Evolutionary conservation across 495 filamentous ascomycete species (phyloP).

Genomic region (Xylaria castorea): DNA sequence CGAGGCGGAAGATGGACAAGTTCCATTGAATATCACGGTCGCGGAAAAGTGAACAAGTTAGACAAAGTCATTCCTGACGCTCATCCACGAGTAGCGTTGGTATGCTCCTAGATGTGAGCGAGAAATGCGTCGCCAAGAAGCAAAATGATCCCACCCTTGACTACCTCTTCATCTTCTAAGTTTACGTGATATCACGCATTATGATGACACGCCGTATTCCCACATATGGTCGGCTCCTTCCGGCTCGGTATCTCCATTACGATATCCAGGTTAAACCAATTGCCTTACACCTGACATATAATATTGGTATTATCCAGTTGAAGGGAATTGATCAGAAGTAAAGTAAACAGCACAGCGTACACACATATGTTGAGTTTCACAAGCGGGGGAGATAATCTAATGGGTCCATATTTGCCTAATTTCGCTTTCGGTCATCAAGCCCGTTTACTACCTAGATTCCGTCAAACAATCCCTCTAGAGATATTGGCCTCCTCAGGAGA

Average conservation of each 20-base stretch:
- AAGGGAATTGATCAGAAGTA: neutral
- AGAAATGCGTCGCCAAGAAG: neutral
- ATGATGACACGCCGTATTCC: neutral
- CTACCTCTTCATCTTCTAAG: neutral
- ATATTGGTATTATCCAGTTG: neutral
- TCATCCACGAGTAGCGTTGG: neutral
- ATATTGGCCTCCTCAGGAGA: neutral
- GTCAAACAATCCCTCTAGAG: neutral
- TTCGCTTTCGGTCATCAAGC: neutral
- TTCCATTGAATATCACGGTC: neutral
- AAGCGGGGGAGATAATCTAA: neutral
- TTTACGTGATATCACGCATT: neutral
- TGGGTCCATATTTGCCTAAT: neutral
- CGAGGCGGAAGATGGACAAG: neutral
- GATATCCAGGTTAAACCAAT: neutral
- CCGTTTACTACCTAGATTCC: neutral
- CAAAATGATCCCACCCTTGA: neutral
- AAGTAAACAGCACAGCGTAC: neutral
- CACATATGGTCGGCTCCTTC: neutral
- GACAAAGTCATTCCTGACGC: neutral
- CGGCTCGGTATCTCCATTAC: neutral
- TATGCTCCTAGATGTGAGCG: neutral
- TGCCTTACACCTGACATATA: neutral
- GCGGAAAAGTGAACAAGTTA: neutral
- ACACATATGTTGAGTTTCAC: neutral